Percentiles rank a stretch among this genome's conserved stretches.
phyloP scores from a whole-genome alignment of 345 rosid genomes.

The Durio zibethinus region DNA sequence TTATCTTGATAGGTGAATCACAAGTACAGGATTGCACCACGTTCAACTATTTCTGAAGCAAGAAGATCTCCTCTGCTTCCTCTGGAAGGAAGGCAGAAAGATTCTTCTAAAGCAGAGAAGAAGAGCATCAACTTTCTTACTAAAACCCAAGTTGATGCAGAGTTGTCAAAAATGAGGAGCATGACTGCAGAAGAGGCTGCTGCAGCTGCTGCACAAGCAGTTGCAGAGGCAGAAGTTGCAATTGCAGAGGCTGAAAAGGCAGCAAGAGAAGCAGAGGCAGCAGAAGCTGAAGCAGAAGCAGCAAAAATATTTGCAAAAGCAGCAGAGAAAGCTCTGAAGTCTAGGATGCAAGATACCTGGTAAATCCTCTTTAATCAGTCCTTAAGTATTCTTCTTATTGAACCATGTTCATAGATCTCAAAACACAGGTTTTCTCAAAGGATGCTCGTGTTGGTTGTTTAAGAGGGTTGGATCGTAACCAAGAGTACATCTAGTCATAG shows the following conservation, averaged over 20 bases:
- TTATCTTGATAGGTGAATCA: slow-evolving; percentile 64
- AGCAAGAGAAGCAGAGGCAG: slow-evolving; percentile 89
- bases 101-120: slow-evolving; percentile 42
- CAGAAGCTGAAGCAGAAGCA: slow-evolving; percentile 98
- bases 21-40: slow-evolving; percentile 56
- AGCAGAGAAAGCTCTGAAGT: slow-evolving; percentile 66
- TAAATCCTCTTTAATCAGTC: slow-evolving; percentile 28
- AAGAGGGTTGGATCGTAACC: slow-evolving; percentile 1
- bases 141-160: slow-evolving; percentile 54
- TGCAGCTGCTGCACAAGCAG: slow-evolving; percentile 88
- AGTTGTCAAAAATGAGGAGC: slow-evolving; percentile 58
- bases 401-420: background rate
- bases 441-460: slow-evolving; percentile 1
- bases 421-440: slow-evolving; percentile 1
- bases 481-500: background rate
- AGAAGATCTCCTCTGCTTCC: slow-evolving; percentile 41
- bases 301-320: slow-evolving; percentile 81
- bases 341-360: slow-evolving; percentile 44
- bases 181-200: slow-evolving; percentile 93
- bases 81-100: slow-evolving; percentile 56
- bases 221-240: slow-evolving; percentile 94
- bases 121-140: slow-evolving; percentile 41
- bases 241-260: slow-evolving; percentile 95
- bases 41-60: slow-evolving; percentile 39
- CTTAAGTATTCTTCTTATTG: background rate